Percentiles rank a stretch among this genome's conserved stretches.
These are phyloP conservation scores for Lepidium africanum DNA, from an alignment of 345 rosid species.

Conservation along the genomic window DNA sequence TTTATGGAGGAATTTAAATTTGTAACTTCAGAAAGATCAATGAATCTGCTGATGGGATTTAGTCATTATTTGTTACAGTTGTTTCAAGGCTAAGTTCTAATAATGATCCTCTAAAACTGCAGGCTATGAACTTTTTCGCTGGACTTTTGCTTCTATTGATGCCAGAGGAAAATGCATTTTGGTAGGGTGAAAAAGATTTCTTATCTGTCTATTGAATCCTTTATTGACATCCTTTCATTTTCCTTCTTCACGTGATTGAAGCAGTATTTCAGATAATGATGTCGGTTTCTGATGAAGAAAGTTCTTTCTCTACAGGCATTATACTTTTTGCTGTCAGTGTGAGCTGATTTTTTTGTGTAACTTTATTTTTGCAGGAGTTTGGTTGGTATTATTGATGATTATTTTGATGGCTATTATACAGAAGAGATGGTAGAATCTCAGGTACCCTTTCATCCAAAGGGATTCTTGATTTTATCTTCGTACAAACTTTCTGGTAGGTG, in stretches of 20 bases:
- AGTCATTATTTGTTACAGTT: not conserved
- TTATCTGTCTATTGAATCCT: not conserved
- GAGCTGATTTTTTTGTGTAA: constrained; percentile 11
- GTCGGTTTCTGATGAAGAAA: not conserved
- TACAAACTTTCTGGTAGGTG: not conserved
- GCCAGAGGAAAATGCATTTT: constrained; percentile 99
- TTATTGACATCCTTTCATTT: too few species aligned
- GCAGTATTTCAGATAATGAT: too few species aligned
- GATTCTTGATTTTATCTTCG: not conserved
- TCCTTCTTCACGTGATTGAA: too few species aligned
- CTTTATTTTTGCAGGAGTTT: constrained; percentile 56
- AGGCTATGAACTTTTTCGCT: constrained; percentile 99
- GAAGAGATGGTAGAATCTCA: constrained; percentile 97
- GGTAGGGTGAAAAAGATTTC: constrained; percentile 47
- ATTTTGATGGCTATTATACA: constrained; percentile 85
- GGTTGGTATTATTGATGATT: constrained; percentile 86
- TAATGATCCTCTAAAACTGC: constrained; percentile 31
- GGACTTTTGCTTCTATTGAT: constrained; percentile 88
- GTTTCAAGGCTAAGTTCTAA: not conserved
- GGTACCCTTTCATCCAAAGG: constrained; percentile 34
- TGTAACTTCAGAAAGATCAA: not conserved
- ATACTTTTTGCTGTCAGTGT: not conserved
- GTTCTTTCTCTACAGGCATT: not conserved
- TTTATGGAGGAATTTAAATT: not conserved
- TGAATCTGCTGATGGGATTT: not conserved